Base-by-base conservation (phyloP, 345 rosid species). In the Gossypium raimondii region DNA sequence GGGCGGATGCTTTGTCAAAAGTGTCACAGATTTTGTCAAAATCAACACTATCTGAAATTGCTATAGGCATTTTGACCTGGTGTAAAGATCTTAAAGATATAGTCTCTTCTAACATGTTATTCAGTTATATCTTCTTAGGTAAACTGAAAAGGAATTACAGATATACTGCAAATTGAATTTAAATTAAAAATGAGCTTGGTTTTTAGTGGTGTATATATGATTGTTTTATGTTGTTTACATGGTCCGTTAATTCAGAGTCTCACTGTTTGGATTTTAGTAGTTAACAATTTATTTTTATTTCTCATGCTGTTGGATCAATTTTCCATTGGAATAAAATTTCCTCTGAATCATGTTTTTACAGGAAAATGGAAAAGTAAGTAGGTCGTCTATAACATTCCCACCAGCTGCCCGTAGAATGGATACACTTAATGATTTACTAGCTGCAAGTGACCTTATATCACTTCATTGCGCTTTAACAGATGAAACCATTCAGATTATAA, bases 401-500 rank as follows among this genome's bases (percentile, higher is more conserved):
- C 73, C 92, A 52, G 95, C 99, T 71, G 99, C 98, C 3, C 89
- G 97, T 64, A 89, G 94, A 81, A 96, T 96, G 98, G 99, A 96
- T 76, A 96, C 97, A 20, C 91, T 96, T 70, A 93, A 92, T 72
- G 99, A 96, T 88, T 83, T 96, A 73, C 86, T 93, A 18, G 97
- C 98, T 50, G 98, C 98, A 27, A 93, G 98, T 81, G 98, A 96
- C 77, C 90, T 93, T 70, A 86, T 96, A 67, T 96, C 98, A 2
- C 97, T 96, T 81, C 99, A 93, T 62, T 96, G 98, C 69, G 86
- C 93, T 59, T 81, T 92, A 64, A 90, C 98, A 20, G 85, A 92
- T 74, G 97, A 93, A 79, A 96, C 99, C 12, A 83, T 93, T 85
- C 97, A 96, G 87, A 92, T 93, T 74, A 84, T 96, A 48, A 93